Conservation (phyloP, 495 filamentous ascomycete genomes). For the Penicillium samsonianum region DNA sequence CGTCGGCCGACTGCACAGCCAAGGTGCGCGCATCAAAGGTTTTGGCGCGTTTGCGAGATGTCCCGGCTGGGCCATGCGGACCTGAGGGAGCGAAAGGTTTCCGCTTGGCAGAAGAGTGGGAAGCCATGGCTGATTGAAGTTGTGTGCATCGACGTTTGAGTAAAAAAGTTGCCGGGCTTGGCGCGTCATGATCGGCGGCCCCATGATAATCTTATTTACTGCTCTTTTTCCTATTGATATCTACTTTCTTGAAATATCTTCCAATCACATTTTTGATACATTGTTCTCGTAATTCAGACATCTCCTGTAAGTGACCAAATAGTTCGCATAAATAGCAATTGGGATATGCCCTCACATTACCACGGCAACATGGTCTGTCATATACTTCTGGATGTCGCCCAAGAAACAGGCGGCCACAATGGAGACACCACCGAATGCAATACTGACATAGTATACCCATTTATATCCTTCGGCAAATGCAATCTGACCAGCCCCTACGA, state of each 20-base stretch:
- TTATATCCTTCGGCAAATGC: slow-evolving; percentile 66
- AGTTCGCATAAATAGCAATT: background rate
- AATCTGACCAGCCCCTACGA: slow-evolving; percentile 62
- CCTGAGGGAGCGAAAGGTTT: slow-evolving; percentile 27
- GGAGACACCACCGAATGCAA: slow-evolving; percentile 65
- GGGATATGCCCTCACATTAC: slow-evolving; percentile 47
- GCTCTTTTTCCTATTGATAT: background rate
- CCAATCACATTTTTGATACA: background rate
- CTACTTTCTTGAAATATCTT: background rate
- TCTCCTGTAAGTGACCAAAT: background rate
- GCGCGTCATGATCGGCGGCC: slow-evolving; percentile 32
- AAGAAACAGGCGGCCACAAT: slow-evolving; percentile 64
- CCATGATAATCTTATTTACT: slow-evolving; percentile 10
- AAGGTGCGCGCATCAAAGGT: slow-evolving; percentile 69
- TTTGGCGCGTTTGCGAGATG: slow-evolving; percentile 64
- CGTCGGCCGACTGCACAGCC: slow-evolving; percentile 67
- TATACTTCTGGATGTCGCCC: slow-evolving; percentile 63
- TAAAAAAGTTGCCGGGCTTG: slow-evolving; percentile 34
- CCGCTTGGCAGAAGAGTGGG: slow-evolving; percentile 37
- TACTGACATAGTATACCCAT: slow-evolving; percentile 67
- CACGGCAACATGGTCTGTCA: slow-evolving; percentile 70
- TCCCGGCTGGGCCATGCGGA: slow-evolving; percentile 25
- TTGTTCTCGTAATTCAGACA: background rate
- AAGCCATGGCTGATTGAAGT: slow-evolving; percentile 34
- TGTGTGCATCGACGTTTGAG: slow-evolving; percentile 10